Base-by-base conservation (phyloP, 106 monocot genomes). In the Apostasia ramifera region DNA sequence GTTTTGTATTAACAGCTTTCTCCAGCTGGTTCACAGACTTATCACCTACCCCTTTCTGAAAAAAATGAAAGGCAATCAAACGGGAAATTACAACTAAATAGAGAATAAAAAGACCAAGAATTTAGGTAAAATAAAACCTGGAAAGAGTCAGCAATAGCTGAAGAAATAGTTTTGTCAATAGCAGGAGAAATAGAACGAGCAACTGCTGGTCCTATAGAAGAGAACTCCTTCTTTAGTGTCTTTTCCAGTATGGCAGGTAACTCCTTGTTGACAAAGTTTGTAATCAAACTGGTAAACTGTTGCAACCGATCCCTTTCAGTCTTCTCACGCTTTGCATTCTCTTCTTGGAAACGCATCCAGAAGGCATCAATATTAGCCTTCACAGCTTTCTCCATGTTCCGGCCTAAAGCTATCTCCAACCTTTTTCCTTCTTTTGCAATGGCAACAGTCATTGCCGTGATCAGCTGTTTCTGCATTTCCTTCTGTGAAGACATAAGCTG, bases 21-120 rank as follows among this genome's bases (percentile, higher is more conserved):
- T 98, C 97, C 63, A 98, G 65, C 67, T 89, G 91, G 72, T 72
- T 84, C 41, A 89, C 76, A 53, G 88, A 80, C 82, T 97, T 97
- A 64, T 97, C 95, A 37, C 89, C 89, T 61, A 92, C 76, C 45
- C 86, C 89, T 66, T 79, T 89, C 95, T 97, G 84, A 8, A 76
- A 49, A 62, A 1, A 15, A 62, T 47, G 9, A 40, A 37, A 53
- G 63, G 8, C 46, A 15, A 53, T 60, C 15, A 66, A 47, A 54
- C 43, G 57, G 5, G 9, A 47, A 49, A 55, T 5, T 0, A 40
- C 12, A 26, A 57, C 26, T 46, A 14, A 56, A 73, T 2, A 44
- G 26, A 15, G 26, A 51, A 61, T 5, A 1, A 7, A 63, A 71
- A 71, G 11, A 15, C 3, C 10, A 42, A 71, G 14, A 13, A 40